Evolutionary conservation across 495 filamentous ascomycete genomes (phyloP).

Genomic region (Aspergillus taichungensis): DNA sequence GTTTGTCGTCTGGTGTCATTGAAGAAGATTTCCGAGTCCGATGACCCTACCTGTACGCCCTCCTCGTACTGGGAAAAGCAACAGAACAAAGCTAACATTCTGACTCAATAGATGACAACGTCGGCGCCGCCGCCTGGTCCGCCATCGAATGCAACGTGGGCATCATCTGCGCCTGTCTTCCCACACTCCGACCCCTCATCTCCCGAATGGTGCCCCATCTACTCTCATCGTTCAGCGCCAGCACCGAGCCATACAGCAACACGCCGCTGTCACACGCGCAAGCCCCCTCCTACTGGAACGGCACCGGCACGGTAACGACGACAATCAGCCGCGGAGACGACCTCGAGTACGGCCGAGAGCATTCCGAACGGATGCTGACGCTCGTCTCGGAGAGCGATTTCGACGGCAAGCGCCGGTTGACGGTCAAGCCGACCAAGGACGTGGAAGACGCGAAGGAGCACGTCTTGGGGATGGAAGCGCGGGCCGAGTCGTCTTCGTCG

Average conservation of each 20-base stretch:
- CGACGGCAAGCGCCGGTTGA: slow-evolving; percentile 6
- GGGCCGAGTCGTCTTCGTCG: not conserved
- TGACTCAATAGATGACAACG: slow-evolving; percentile 38
- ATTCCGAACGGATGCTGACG: slow-evolving; percentile 18
- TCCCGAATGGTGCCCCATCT: slow-evolving; percentile 28
- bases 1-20: slow-evolving; percentile 31
- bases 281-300: slow-evolving; percentile 23
- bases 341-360: slow-evolving; percentile 21
- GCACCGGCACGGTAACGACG: slow-evolving; percentile 21
- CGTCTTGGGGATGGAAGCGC: not conserved
- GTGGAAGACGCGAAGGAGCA: slow-evolving; percentile 1
- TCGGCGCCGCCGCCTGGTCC: slow-evolving; percentile 61
- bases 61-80: not conserved
- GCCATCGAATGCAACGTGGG: slow-evolving; percentile 82
- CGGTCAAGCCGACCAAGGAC: slow-evolving; percentile 2
- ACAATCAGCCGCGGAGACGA: slow-evolving; percentile 26
- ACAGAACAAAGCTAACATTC: slow-evolving; percentile 2
- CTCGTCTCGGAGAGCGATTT: slow-evolving; percentile 12
- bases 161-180: slow-evolving; percentile 85
- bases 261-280: slow-evolving; percentile 9
- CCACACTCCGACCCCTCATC: slow-evolving; percentile 75
- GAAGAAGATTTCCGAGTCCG: slow-evolving; percentile 29
- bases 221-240: slow-evolving; percentile 20
- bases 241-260: slow-evolving; percentile 9
- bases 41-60: slow-evolving; percentile 34